These are phyloP conservation scores for Eutrema salsugineum DNA, from an alignment of 441 rosid species.

Conservation along the genomic window DNA sequence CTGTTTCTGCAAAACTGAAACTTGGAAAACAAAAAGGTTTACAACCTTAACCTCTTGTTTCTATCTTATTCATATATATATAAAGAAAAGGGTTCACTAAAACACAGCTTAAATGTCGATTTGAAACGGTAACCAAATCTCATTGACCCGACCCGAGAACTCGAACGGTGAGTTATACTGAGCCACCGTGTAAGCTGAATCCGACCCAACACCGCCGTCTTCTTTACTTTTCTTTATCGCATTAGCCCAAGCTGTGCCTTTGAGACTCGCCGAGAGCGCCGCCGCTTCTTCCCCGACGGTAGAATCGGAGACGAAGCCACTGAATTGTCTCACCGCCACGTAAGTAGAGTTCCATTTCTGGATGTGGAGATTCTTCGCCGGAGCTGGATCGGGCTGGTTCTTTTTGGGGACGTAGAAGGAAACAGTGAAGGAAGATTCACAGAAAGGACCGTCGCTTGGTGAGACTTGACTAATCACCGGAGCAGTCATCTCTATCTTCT, in stretches of 20 bases:
- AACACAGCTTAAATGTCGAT: slow-evolving; percentile 27
- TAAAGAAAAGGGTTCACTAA: background rate
- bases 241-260: slow-evolving; percentile 57
- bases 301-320: slow-evolving; percentile 65
- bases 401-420: slow-evolving; percentile 75
- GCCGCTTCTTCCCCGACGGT: slow-evolving; percentile 72
- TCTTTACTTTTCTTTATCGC: slow-evolving; percentile 51
- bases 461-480: slow-evolving; percentile 66
- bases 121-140: slow-evolving; percentile 66
- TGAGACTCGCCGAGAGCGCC: slow-evolving; percentile 55
- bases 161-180: slow-evolving; percentile 93
- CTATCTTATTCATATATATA: background rate
- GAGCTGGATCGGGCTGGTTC: slow-evolving; percentile 80
- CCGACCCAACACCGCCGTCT: slow-evolving; percentile 19
- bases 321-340: slow-evolving; percentile 66
- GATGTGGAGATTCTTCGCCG: slow-evolving; percentile 69
- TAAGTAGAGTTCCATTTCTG: slow-evolving; percentile 52
- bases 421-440: slow-evolving; percentile 71
- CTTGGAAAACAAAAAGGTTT: background rate
- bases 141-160: slow-evolving; percentile 61
- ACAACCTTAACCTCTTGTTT: background rate
- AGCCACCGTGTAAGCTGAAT: slow-evolving; percentile 63
- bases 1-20: background rate
- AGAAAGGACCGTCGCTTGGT: slow-evolving; percentile 85
- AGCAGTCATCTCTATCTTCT: slow-evolving; percentile 83